Evolutionary conservation across 306 rosid species (phyloP).

Genomic region (Citrullus amarus): DNA sequence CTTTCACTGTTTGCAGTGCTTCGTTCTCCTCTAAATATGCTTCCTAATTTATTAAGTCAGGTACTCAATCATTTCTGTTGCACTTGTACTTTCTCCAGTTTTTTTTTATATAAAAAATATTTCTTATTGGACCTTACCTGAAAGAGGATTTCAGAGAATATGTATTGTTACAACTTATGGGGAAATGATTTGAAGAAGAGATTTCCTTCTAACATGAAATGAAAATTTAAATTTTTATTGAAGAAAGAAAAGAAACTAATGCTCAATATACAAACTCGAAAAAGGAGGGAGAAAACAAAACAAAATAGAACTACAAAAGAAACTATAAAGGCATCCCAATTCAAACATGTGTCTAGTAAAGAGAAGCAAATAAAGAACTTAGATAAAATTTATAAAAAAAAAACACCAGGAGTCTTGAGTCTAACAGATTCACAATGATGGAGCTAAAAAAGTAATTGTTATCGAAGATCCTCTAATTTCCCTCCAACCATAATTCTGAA

Average conservation of each 20-base stretch:
- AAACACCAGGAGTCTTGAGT: background rate
- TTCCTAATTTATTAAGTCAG: slow-evolving; percentile 76
- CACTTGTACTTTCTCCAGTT: background rate
- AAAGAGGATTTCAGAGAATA: background rate
- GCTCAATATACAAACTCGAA: background rate
- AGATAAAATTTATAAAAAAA: no score
- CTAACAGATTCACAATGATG: background rate
- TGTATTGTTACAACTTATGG: background rate
- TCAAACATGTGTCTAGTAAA: background rate
- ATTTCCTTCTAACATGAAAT: no score
- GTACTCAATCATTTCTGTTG: slow-evolving; percentile 19
- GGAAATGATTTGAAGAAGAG: background rate
- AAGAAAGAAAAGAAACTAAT: background rate
- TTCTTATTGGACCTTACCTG: background rate
- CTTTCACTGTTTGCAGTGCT: slow-evolving; percentile 66
- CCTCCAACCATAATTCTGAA: no score
- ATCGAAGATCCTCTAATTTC: background rate
- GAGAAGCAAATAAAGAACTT: background rate
- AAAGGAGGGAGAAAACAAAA: background rate
- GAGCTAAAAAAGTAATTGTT: background rate
- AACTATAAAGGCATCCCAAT: background rate
- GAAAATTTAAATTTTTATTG: background rate
- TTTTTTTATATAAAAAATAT: background rate
- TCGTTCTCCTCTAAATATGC: slow-evolving; percentile 64
- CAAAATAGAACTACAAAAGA: background rate